These are phyloP conservation scores for Fagus sylvatica DNA, from an alignment of 306 rosid species.

Conservation along the genomic window DNA sequence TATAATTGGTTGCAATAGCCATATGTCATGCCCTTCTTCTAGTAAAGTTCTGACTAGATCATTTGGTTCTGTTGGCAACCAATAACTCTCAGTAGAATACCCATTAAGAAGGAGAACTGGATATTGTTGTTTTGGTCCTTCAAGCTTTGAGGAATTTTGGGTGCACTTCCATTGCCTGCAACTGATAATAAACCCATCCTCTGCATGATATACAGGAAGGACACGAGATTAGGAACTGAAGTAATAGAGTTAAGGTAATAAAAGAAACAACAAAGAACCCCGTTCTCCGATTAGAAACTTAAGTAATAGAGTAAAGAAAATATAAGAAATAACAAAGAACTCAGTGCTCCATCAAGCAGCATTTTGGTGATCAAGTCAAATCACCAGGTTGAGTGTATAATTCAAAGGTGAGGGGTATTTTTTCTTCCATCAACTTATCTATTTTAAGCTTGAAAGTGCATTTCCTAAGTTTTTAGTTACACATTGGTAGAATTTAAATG, in stretches of 20 bases:
- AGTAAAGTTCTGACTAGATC: constrained; percentile 32
- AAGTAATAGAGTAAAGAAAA: neutral
- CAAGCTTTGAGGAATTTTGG: constrained; percentile 3
- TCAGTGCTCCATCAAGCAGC: neutral
- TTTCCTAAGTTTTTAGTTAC: neutral
- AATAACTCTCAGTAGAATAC: constrained; percentile 30
- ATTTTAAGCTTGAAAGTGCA: neutral
- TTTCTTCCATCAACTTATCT: neutral
- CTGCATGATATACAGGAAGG: constrained; percentile 17
- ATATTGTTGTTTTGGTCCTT: constrained; percentile 5
- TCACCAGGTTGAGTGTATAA: neutral
- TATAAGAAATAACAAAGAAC: neutral
- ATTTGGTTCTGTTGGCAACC: constrained; percentile 32
- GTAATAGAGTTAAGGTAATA: neutral
- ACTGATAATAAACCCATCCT: constrained; percentile 31
- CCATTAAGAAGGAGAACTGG: constrained; percentile 42
- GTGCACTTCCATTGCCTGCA: constrained; percentile 28
- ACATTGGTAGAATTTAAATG: neutral
- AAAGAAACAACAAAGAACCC: neutral
- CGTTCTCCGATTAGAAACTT: no score
- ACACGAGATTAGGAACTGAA: neutral
- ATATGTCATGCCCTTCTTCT: constrained; percentile 35
- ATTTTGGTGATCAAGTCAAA: neutral
- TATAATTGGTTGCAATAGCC: constrained; percentile 37
- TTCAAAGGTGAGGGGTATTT: neutral